Percentiles rank a stretch among this genome's conserved stretches.
These are phyloP conservation scores for Cutaneotrichosporon daszewskae DNA, from an alignment of 1,284 basidiomycete genomes.

Conservation along the genomic window DNA sequence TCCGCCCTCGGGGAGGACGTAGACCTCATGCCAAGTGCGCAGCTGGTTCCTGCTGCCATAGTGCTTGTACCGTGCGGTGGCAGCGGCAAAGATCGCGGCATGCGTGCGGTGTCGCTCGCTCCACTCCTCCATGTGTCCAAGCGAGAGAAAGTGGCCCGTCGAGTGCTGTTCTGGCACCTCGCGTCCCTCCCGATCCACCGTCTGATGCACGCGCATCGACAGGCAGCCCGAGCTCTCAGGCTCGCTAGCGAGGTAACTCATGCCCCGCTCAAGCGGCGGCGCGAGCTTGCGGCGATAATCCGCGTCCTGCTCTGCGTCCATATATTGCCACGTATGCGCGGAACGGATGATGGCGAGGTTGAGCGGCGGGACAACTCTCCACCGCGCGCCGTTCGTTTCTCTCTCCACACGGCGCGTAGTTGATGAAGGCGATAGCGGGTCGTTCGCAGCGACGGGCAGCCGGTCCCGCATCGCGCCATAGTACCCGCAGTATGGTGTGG, in stretches of 20 bases:
- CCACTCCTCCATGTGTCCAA: conserved; percentile 10
- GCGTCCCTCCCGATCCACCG: neutral
- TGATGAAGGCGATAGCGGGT: neutral
- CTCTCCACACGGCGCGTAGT: neutral
- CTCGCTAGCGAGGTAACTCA: conserved; percentile 5
- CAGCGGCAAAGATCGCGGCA: conserved; percentile 12
- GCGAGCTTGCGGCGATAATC: conserved; percentile 7
- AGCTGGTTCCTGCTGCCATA: conserved; percentile 11
- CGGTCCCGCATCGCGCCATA: conserved; percentile 16
- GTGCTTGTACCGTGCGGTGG: conserved; percentile 7
- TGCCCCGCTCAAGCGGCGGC: conserved; percentile 8
- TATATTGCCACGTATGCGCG: conserved; percentile 9
- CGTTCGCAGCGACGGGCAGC: neutral
- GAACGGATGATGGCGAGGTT: conserved; percentile 11
- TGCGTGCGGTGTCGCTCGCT: conserved; percentile 7
- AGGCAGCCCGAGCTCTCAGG: conserved; percentile 4
- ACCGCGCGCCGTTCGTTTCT: neutral
- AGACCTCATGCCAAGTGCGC: conserved; percentile 16
- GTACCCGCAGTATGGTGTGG: conserved; percentile 16
- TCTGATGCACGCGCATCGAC: neutral
- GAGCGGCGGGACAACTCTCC: conserved; percentile 1
- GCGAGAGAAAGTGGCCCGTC: conserved; percentile 4
- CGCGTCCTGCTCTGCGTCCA: conserved; percentile 8
- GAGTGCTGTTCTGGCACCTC: conserved; percentile 4
- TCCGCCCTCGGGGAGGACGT: conserved; percentile 1